Evolutionary conservation across 495 filamentous ascomycete species (phyloP).

Genomic region (Penicillium pancosmium): DNA sequence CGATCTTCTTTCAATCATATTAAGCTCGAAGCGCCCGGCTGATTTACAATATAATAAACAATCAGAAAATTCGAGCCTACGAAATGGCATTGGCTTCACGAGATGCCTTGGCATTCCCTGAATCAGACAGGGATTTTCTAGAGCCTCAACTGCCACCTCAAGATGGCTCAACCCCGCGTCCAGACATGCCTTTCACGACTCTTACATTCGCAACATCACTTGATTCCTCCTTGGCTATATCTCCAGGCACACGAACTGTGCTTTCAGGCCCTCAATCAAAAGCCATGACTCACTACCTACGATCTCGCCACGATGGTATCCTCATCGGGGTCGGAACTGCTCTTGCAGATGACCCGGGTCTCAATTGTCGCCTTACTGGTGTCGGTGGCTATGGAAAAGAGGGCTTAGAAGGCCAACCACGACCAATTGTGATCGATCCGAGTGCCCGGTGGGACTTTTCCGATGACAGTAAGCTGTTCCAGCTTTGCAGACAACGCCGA

Average conservation of each 20-base stretch:
- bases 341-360: constrained; percentile 76
- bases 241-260: constrained; percentile 71
- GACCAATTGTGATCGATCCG: constrained; percentile 81
- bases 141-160: constrained; percentile 46
- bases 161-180: constrained; percentile 17
- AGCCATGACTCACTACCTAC: constrained; percentile 90
- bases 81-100: constrained; percentile 18
- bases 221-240: constrained; percentile 72
- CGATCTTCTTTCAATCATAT: no score
- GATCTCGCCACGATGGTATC: constrained; percentile 80
- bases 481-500: constrained; percentile 59
- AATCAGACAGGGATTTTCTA: constrained; percentile 41
- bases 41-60: no score
- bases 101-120: constrained; percentile 43
- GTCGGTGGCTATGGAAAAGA: constrained; percentile 53
- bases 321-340: constrained; percentile 87
- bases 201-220: constrained; percentile 89
- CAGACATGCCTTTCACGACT: constrained; percentile 59
- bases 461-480: constrained; percentile 62
- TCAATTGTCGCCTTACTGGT: constrained; percentile 73
- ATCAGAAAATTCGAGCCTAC: not conserved
- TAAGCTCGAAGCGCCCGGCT: no score
- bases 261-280: constrained; percentile 84
- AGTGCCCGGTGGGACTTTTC: constrained; percentile 64
- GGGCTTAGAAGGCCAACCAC: constrained; percentile 60